Evolutionary conservation across 140 eudicot genomes (phyloP).

Genomic region (Erigeron philadelphicus): DNA sequence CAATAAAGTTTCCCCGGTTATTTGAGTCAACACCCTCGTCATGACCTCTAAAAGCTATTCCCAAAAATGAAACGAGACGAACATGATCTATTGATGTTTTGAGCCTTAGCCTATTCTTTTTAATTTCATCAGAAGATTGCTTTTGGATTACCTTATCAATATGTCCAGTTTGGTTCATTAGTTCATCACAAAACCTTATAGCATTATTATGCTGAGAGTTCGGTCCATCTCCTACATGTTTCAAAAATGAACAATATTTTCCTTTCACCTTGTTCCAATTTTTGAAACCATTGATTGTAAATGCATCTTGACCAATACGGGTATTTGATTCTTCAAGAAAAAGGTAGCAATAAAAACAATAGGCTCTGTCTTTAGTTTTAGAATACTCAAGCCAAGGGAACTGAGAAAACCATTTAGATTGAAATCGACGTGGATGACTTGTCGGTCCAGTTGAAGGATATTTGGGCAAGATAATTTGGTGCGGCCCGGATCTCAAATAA

Average conservation of each 20-base stretch:
- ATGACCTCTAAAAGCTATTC: background rate
- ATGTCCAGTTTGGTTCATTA: background rate
- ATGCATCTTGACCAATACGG: background rate
- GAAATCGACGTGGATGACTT: background rate
- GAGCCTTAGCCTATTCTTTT: background rate
- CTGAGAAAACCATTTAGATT: background rate
- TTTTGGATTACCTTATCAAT: background rate
- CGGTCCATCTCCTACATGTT: background rate
- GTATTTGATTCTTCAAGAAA: background rate
- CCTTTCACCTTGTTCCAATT: background rate
- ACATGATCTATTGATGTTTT: background rate
- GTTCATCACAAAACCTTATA: background rate
- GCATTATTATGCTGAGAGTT: background rate
- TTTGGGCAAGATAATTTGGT: background rate
- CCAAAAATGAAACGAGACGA: background rate
- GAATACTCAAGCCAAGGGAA: background rate
- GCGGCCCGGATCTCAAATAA: background rate
- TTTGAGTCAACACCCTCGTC: background rate
- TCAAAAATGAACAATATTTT: background rate
- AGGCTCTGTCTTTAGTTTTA: background rate
- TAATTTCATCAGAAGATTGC: background rate
- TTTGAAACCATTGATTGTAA: background rate
- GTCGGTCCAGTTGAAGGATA: background rate
- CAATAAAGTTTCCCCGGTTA: background rate
- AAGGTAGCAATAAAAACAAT: background rate